Percentiles rank a stretch among this genome's conserved stretches.
Conservation (phyloP, 352 stramenopile genomes). For the Phytophthora europaea region DNA sequence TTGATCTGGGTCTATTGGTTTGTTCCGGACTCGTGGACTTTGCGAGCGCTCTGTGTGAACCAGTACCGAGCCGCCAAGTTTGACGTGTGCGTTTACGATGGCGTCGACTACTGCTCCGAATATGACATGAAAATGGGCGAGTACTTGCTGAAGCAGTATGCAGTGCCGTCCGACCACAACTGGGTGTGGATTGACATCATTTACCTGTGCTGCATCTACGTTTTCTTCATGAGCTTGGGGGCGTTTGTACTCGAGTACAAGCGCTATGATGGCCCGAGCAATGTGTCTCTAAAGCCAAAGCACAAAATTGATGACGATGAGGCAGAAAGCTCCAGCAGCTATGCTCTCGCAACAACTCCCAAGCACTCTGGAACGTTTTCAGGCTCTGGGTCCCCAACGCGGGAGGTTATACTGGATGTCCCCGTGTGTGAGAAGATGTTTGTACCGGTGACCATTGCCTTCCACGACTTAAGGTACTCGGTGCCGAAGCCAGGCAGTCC, state of each 20-base stretch:
- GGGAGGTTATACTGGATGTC: conserved; percentile 20
- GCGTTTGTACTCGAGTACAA: conserved; percentile 47
- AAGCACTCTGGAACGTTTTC: conserved; percentile 24
- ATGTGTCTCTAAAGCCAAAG: conserved; percentile 19
- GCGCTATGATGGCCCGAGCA: conserved; percentile 39
- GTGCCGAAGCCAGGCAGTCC: conserved; percentile 42
- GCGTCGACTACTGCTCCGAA: conserved; percentile 48
- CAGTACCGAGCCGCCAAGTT: conserved; percentile 50
- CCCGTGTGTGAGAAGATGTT: conserved; percentile 26
- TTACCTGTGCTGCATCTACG: conserved; percentile 34
- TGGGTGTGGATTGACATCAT: conserved; percentile 44
- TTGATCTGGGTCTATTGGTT: conserved; percentile 76
- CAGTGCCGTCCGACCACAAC: conserved; percentile 27
- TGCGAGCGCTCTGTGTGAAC: conserved; percentile 51
- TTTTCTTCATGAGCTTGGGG: conserved; percentile 34
- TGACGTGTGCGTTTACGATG: conserved; percentile 42
- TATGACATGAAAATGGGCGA: conserved; percentile 45
- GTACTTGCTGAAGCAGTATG: conserved; percentile 47
- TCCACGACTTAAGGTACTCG: conserved; percentile 46
- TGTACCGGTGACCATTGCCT: conserved; percentile 40
- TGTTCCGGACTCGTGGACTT: conserved; percentile 58
- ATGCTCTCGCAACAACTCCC: conserved; percentile 22
- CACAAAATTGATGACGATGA: neutral
- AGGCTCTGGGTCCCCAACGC: conserved; percentile 3
- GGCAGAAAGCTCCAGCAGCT: conserved; percentile 10